Conservation (phyloP, 2,329 filamentous ascomycete genomes). For the Penicillium sp. region DNA sequence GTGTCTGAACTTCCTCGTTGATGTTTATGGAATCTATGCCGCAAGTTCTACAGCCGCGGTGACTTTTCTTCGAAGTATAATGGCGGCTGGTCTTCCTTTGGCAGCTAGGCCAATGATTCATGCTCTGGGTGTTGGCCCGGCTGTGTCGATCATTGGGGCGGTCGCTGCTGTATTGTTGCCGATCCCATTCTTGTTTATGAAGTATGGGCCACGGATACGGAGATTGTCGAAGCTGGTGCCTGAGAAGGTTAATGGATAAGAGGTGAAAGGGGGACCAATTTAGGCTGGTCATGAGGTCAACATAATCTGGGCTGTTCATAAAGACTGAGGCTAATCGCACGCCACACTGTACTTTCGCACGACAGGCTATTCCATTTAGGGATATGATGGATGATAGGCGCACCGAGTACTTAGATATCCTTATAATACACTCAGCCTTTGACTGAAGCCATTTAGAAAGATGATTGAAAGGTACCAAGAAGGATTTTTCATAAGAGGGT, state of each 20-base stretch:
- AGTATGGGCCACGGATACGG: conserved; percentile 46
- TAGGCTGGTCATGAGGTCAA: not conserved
- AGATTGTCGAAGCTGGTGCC: conserved; percentile 49
- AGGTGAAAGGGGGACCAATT: not conserved
- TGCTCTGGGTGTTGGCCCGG: conserved; percentile 48
- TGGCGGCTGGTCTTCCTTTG: conserved; percentile 45
- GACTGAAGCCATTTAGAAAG: too few relatives aligned
- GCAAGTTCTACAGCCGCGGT: conserved; percentile 49
- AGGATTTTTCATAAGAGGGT: too few relatives aligned
- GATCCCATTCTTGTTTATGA: conserved; percentile 53
- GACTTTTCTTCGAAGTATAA: conserved; percentile 49
- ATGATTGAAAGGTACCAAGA: too few relatives aligned
- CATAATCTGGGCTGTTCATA: too few relatives aligned
- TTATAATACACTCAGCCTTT: too few relatives aligned
- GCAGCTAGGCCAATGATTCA: conserved; percentile 48
- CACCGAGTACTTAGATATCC: too few relatives aligned
- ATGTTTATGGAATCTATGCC: conserved; percentile 46
- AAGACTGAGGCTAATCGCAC: too few relatives aligned
- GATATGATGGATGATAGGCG: too few relatives aligned
- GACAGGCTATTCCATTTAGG: too few relatives aligned
- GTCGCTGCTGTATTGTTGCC: conserved; percentile 46
- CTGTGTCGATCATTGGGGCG: conserved; percentile 47
- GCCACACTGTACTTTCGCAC: too few relatives aligned
- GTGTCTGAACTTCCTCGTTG: conserved; percentile 53
- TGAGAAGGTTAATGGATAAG: conserved; percentile 7